Conservation (phyloP, 148 eudicot genomes). For the Mesembryanthemum crystallinum region DNA sequence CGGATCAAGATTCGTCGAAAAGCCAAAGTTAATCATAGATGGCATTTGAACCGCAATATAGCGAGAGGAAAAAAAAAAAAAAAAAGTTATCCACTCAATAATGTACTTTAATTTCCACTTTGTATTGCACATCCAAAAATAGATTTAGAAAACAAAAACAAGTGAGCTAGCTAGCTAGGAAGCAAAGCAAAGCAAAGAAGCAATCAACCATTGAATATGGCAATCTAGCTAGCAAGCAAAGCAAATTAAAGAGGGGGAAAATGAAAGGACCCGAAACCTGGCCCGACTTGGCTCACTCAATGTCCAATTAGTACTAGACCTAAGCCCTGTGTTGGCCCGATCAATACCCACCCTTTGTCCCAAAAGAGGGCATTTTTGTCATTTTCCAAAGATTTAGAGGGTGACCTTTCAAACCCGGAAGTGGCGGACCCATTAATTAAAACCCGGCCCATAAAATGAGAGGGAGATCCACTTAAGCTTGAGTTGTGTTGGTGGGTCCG, state of each 20-base stretch:
- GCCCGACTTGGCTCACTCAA: neutral
- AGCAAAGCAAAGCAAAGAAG: no score
- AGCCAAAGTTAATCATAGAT: no score
- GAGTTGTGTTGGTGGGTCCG: neutral
- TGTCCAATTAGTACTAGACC: conserved; percentile 1
- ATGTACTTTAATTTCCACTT: no score
- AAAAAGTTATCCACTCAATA: no score
- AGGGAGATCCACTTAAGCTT: neutral
- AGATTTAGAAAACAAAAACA: neutral
- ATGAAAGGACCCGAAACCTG: neutral
- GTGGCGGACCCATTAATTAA: neutral
- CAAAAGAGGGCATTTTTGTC: neutral
- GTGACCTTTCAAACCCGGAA: neutral
- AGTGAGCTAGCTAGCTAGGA: neutral
- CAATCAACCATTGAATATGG: no score
- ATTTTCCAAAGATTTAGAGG: neutral
- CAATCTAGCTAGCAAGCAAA: neutral
- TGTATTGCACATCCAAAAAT: neutral
- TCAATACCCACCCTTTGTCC: neutral
- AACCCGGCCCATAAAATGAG: neutral
- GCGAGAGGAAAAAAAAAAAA: no score
- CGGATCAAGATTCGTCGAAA: no score
- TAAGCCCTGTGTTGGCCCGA: neutral
- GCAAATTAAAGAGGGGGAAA: neutral
- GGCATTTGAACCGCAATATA: no score